phyloP scores from a whole-genome alignment of 352 stramenopile genomes.

The Blastocystis hominis region DNA sequence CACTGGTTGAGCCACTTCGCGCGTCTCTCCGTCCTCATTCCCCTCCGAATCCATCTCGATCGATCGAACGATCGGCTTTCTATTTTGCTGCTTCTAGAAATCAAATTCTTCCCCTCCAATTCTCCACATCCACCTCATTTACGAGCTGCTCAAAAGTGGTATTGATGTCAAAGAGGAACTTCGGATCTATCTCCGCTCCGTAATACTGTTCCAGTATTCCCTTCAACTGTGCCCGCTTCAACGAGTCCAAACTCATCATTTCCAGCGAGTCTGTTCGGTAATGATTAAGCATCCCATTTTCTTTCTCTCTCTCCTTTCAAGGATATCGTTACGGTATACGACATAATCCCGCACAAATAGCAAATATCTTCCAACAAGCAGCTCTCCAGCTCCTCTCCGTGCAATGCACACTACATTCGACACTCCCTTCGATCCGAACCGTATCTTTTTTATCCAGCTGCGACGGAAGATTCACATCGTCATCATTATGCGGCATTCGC shows the following conservation, averaged over 20 bases:
- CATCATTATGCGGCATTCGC: neutral
- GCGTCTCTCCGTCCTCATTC: neutral
- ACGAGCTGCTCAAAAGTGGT: constrained; percentile 34
- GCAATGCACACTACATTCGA: constrained; percentile 14
- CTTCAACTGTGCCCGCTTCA: constrained; percentile 42
- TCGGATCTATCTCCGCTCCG: neutral
- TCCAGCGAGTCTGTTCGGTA: constrained; percentile 7
- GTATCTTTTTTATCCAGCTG: constrained; percentile 15
- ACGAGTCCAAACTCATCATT: constrained; percentile 44
- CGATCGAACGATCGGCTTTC: constrained; percentile 24
- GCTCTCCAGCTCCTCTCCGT: constrained; percentile 43
- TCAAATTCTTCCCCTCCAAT: neutral
- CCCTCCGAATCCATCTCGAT: neutral
- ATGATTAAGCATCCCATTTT: neutral
- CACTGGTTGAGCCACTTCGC: neutral
- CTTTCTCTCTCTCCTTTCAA: neutral
- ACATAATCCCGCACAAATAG: constrained; percentile 7
- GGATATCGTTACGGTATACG: constrained; percentile 44
- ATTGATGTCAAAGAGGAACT: constrained; percentile 51
- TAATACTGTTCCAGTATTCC: constrained; percentile 55
- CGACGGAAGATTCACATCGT: neutral
- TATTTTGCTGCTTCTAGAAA: constrained; percentile 19
- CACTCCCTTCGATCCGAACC: neutral
- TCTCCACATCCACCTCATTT: neutral
- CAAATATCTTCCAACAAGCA: constrained; percentile 39